Conservation (phyloP, 2,329 filamentous ascomycete species). For the Arthroderma sp. region DNA sequence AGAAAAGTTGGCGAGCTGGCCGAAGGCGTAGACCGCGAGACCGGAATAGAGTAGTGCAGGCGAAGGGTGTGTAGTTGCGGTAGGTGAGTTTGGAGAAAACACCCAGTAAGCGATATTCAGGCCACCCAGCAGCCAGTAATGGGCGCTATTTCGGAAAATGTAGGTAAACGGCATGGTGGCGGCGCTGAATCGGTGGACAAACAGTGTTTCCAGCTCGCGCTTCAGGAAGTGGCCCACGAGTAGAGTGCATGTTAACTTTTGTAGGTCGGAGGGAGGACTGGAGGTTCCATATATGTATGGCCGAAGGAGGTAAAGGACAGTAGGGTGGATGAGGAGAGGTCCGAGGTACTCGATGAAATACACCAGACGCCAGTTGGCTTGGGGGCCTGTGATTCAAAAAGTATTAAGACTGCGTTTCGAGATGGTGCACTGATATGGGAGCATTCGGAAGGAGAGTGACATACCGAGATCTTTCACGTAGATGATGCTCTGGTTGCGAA, state of each 20-base stretch:
- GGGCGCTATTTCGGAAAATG: slow-evolving; percentile 87
- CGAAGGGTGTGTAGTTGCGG: slow-evolving; percentile 42
- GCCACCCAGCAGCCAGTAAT: slow-evolving; percentile 85
- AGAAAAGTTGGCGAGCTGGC: slow-evolving; percentile 67
- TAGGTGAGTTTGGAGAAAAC: slow-evolving; percentile 61
- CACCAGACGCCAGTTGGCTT: slow-evolving; percentile 85
- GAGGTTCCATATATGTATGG: slow-evolving; percentile 54
- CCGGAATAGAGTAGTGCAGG: slow-evolving; percentile 51
- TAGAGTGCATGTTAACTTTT: slow-evolving; percentile 61
- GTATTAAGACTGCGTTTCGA: background rate
- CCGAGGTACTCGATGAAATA: slow-evolving; percentile 93
- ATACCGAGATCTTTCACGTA: slow-evolving; percentile 88
- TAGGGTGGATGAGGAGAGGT: slow-evolving; percentile 72
- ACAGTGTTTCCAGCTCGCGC: slow-evolving; percentile 87
- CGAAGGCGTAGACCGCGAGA: slow-evolving; percentile 58
- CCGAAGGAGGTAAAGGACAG: slow-evolving; percentile 53
- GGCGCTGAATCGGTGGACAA: slow-evolving; percentile 86
- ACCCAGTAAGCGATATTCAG: slow-evolving; percentile 71
- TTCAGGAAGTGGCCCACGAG: slow-evolving; percentile 80
- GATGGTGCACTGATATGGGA: slow-evolving; percentile 3
- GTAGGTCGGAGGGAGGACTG: slow-evolving; percentile 46
- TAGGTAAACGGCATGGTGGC: slow-evolving; percentile 85
- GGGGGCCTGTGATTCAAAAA: slow-evolving; percentile 48
- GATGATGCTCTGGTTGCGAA: slow-evolving; percentile 49
- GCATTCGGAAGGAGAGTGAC: slow-evolving; percentile 14